These are phyloP conservation scores for Coemansia sp. DNA, from an alignment of 192 early-diverging fungal species.

Conservation along the genomic window DNA sequence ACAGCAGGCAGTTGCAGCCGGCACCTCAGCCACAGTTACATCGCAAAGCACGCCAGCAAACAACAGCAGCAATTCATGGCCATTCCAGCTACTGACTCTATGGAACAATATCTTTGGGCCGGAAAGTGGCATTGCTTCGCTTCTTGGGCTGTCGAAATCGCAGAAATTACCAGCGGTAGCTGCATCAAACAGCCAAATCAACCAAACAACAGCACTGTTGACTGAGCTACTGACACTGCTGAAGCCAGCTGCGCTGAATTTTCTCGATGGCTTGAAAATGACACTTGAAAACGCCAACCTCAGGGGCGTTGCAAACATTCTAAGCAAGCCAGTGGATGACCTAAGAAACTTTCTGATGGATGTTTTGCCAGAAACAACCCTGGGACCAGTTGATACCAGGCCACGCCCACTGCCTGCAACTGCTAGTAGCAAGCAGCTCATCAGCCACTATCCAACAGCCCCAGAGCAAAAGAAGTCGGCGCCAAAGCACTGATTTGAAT, in stretches of 20 bases:
- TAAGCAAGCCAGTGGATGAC: constrained; percentile 26
- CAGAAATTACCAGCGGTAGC: background rate
- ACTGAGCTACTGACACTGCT: constrained; percentile 19
- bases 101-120: background rate
- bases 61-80: background rate
- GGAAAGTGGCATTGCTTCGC: background rate
- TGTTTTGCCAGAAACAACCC: constrained; percentile 16
- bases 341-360: constrained; percentile 24
- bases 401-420: background rate
- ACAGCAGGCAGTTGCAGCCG: background rate
- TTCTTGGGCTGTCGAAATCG: background rate
- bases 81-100: background rate
- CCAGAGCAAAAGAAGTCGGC: background rate
- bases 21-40: background rate
- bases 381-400: background rate
- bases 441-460: background rate
- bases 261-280: constrained; percentile 16
- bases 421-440: background rate
- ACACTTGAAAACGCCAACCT: constrained; percentile 18
- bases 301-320: constrained; percentile 18
- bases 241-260: constrained; percentile 8
- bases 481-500: too few species aligned
- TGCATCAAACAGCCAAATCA: background rate
- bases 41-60: background rate
- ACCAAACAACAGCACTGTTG: constrained; percentile 3